Evolutionary conservation across 2,329 filamentous ascomycete genomes (phyloP).

Genomic region (Clonostachys rosea): DNA sequence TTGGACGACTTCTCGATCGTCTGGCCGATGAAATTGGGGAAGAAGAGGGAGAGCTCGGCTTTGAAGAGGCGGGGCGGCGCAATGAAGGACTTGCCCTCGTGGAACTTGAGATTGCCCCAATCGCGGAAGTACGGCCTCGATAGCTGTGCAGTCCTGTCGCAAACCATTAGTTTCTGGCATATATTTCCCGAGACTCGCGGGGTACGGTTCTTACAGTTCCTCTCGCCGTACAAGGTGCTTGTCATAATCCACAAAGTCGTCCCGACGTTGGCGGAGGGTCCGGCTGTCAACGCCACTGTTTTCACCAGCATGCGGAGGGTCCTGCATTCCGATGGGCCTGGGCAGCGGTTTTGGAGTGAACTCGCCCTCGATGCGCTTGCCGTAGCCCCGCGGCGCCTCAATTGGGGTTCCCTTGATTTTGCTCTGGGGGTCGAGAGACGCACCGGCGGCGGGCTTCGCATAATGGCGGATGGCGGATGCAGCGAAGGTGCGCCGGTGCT

Average conservation of each 20-base stretch:
- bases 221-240: slow-evolving; percentile 75
- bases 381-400: slow-evolving; percentile 55
- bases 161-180: not conserved
- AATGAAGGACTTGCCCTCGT: slow-evolving; percentile 89
- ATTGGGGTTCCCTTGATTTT: slow-evolving; percentile 40
- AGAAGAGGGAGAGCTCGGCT: slow-evolving; percentile 77
- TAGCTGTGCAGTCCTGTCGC: slow-evolving; percentile 64
- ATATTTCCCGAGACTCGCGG: not conserved
- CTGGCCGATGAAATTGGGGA: slow-evolving; percentile 83
- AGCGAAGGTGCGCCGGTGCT: slow-evolving; percentile 43
- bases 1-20: slow-evolving; percentile 60
- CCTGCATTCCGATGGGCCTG: slow-evolving; percentile 77
- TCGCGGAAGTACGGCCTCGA: slow-evolving; percentile 92
- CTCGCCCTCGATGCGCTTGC: slow-evolving; percentile 41
- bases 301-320: slow-evolving; percentile 71
- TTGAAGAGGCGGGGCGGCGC: slow-evolving; percentile 83
- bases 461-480: slow-evolving; percentile 29
- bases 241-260: slow-evolving; percentile 81
- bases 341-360: slow-evolving; percentile 57
- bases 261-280: slow-evolving; percentile 60
- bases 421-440: slow-evolving; percentile 28
- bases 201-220: slow-evolving; percentile 55
- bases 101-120: slow-evolving; percentile 77
- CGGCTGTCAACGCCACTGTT: slow-evolving; percentile 75
- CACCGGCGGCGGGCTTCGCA: slow-evolving; percentile 26